Evolutionary conservation across 371 early-diverging fungal genomes (phyloP).

Genomic region (Mortierella sp.): DNA sequence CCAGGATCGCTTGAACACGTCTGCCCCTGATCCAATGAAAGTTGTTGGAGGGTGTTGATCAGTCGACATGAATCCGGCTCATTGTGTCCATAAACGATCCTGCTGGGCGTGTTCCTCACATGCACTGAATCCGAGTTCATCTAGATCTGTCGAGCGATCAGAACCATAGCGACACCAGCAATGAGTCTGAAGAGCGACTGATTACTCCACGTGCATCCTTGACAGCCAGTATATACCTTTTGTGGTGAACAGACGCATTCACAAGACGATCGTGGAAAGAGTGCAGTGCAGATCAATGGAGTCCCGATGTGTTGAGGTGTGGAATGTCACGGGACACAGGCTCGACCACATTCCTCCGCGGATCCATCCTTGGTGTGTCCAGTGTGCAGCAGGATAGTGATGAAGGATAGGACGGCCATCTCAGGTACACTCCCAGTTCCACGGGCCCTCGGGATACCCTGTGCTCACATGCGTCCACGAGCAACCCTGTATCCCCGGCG

Average conservation of each 20-base stretch:
- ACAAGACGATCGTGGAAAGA: background rate
- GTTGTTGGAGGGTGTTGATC: background rate
- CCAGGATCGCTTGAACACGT: background rate
- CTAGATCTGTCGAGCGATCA: background rate
- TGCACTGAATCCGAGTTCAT: slow-evolving; percentile 20
- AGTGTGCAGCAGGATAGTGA: too few species aligned
- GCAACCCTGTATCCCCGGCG: too few species aligned
- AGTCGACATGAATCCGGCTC: background rate
- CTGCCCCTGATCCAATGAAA: slow-evolving; percentile 1
- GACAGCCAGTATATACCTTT: slow-evolving; percentile 1
- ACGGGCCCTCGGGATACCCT: too few species aligned
- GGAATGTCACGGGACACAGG: too few species aligned
- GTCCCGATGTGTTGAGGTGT: too few species aligned
- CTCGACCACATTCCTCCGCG: too few species aligned
- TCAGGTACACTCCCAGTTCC: too few species aligned
- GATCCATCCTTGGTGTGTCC: too few species aligned
- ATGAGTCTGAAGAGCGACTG: background rate
- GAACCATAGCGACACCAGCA: background rate
- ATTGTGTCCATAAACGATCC: background rate
- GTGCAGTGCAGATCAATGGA: too few species aligned
- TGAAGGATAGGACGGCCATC: too few species aligned
- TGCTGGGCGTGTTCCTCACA: slow-evolving; percentile 23
- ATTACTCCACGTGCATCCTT: background rate
- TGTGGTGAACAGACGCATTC: slow-evolving; percentile 5
- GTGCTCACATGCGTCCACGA: too few species aligned